Conservation (phyloP, 75 land plant genomes). For the Ceratopteris richardii region DNA sequence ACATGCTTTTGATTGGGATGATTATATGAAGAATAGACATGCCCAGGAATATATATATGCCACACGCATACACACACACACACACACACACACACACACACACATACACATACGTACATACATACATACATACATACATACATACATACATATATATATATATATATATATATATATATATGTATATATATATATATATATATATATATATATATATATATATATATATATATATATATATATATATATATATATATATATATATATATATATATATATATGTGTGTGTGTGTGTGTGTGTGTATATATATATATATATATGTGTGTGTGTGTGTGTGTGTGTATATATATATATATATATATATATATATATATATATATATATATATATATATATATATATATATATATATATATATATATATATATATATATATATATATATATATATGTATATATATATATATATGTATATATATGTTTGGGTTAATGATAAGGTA, state of each 20-base stretch:
- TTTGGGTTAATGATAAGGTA: too few relatives aligned
- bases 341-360: not conserved
- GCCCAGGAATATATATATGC: not conserved
- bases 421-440: not conserved
- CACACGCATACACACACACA: not conserved
- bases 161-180: constrained; percentile 2
- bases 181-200: not conserved
- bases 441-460: constrained; percentile 1
- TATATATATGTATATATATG: constrained; percentile 5
- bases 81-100: constrained; percentile 9
- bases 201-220: not conserved
- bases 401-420: too few relatives aligned
- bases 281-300: not conserved
- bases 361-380: not conserved
- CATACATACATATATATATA: not conserved
- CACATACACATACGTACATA: not conserved
- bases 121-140: not conserved
- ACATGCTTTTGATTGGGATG: too few relatives aligned
- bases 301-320: not conserved
- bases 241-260: not conserved
- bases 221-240: constrained; percentile 6
- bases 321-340: too few relatives aligned
- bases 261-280: not conserved
- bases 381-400: not conserved
- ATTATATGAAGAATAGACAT: too few relatives aligned